These are phyloP conservation scores for Alternaria metachromatica DNA, from an alignment of 2,329 filamentous ascomycete species.

Conservation along the genomic window DNA sequence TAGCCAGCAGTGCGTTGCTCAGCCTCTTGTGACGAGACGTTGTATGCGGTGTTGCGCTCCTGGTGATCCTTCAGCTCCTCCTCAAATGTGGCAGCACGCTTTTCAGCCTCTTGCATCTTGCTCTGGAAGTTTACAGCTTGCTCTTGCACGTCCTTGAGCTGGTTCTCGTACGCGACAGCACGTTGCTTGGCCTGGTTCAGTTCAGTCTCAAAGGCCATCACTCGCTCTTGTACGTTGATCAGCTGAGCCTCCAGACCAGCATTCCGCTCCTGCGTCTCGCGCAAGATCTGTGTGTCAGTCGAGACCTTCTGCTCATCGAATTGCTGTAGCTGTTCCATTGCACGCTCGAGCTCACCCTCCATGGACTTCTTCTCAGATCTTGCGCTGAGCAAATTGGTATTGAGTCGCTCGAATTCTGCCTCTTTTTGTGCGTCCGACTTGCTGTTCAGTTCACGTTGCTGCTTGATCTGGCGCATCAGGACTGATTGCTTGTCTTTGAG, in stretches of 20 bases:
- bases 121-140: slow-evolving; percentile 37
- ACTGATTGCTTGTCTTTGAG: slow-evolving; percentile 89
- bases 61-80: slow-evolving; percentile 40
- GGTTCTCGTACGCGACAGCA: slow-evolving; percentile 39
- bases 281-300: slow-evolving; percentile 29
- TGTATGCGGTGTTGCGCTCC: slow-evolving; percentile 31
- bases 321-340: slow-evolving; percentile 38
- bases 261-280: slow-evolving; percentile 41
- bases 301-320: slow-evolving; percentile 38
- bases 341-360: slow-evolving; percentile 46
- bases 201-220: slow-evolving; percentile 38
- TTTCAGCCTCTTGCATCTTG: slow-evolving; percentile 36
- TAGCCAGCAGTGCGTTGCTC: slow-evolving; percentile 35
- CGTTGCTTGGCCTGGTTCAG: slow-evolving; percentile 36
- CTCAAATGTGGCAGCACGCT: slow-evolving; percentile 37
- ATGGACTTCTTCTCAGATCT: slow-evolving; percentile 44
- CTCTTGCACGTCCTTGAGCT: slow-evolving; percentile 44
- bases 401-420: slow-evolving; percentile 50
- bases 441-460: slow-evolving; percentile 90
- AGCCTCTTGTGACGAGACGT: slow-evolving; percentile 27
- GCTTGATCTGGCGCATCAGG: slow-evolving; percentile 89
- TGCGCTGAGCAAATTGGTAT: slow-evolving; percentile 49
- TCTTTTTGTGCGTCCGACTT: slow-evolving; percentile 71
- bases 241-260: slow-evolving; percentile 42
- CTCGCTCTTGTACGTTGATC: slow-evolving; percentile 43